Conservation (phyloP, 192 early-diverging fungal species). For the Coemansia sp. region DNA sequence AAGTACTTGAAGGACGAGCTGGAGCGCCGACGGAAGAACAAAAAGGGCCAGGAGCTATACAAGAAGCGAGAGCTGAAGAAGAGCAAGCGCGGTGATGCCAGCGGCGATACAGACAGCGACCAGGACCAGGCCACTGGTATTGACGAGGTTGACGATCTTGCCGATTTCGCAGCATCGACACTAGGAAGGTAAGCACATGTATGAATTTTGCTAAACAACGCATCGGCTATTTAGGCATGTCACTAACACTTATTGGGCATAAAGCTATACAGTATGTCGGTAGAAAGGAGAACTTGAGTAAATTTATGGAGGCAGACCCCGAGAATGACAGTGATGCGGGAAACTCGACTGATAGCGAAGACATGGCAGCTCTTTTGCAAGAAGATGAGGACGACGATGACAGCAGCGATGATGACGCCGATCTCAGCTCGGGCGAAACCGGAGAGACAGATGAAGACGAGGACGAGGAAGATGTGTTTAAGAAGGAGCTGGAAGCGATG, state of each 20-base stretch:
- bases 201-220: neutral
- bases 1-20: slow-evolving; percentile 69
- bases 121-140: slow-evolving; percentile 35
- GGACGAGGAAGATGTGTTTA: slow-evolving; percentile 69
- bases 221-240: neutral
- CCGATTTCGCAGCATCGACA: slow-evolving; percentile 42
- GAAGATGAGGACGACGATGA: slow-evolving; percentile 16
- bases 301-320: slow-evolving; percentile 41
- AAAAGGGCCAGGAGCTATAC: slow-evolving; percentile 60
- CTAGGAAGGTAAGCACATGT: slow-evolving; percentile 12
- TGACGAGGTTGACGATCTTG: slow-evolving; percentile 51
- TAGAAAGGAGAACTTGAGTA: slow-evolving; percentile 32
- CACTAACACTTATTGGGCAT: too few species aligned
- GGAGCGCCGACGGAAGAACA: slow-evolving; percentile 59
- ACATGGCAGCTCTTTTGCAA: slow-evolving; percentile 14
- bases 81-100: slow-evolving; percentile 32
- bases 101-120: slow-evolving; percentile 15
- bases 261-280: neutral
- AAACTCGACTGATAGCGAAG: slow-evolving; percentile 9
- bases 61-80: slow-evolving; percentile 63
- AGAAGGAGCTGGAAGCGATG: slow-evolving; percentile 79
- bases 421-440: slow-evolving; percentile 8
- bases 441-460: slow-evolving; percentile 55
- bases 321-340: slow-evolving; percentile 3
- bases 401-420: slow-evolving; percentile 25